These are phyloP conservation scores for Leptographium radiaticola DNA, from an alignment of 2,329 filamentous ascomycete genomes.

Conservation along the genomic window DNA sequence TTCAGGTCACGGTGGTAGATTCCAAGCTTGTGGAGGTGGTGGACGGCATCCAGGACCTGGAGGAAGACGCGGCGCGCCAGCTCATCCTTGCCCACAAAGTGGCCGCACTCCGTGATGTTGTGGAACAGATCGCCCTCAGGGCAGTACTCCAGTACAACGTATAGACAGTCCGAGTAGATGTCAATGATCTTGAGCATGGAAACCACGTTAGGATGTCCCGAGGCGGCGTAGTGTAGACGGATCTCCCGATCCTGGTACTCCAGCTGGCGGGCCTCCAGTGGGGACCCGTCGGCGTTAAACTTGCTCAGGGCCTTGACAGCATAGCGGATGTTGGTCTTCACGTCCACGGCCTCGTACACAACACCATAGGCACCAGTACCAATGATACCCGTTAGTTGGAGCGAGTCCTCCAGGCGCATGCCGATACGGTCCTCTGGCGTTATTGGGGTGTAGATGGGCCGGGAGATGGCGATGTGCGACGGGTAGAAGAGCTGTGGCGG, in stretches of 20 bases:
- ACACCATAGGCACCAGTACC: slow-evolving; percentile 94
- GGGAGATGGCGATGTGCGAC: slow-evolving; percentile 20
- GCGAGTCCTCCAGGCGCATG: slow-evolving; percentile 65
- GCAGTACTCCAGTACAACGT: slow-evolving; percentile 93
- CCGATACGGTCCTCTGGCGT: slow-evolving; percentile 78
- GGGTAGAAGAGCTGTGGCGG: slow-evolving; percentile 28
- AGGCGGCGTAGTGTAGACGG: slow-evolving; percentile 77
- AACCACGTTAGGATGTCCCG: slow-evolving; percentile 83
- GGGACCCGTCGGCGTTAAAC: slow-evolving; percentile 55
- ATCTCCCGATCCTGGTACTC: slow-evolving; percentile 92
- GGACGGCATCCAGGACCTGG: slow-evolving; percentile 91
- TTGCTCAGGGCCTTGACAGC: slow-evolving; percentile 97
- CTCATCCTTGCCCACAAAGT: slow-evolving; percentile 85
- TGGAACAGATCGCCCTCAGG: slow-evolving; percentile 93
- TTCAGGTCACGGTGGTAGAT: slow-evolving; percentile 98
- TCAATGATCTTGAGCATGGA: slow-evolving; percentile 91
- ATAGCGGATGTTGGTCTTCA: slow-evolving; percentile 69
- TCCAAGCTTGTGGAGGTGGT: slow-evolving; percentile 82
- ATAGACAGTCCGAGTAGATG: slow-evolving; percentile 82
- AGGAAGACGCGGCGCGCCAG: slow-evolving; percentile 81
- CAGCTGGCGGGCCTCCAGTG: slow-evolving; percentile 71
- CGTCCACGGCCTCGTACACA: slow-evolving; percentile 80
- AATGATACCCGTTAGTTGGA: slow-evolving; percentile 74
- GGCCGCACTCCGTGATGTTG: slow-evolving; percentile 91
- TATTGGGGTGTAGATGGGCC: slow-evolving; percentile 34